Evolutionary conservation across 495 filamentous ascomycete genomes (phyloP).

Genomic region (Parathielavia appendiculata): DNA sequence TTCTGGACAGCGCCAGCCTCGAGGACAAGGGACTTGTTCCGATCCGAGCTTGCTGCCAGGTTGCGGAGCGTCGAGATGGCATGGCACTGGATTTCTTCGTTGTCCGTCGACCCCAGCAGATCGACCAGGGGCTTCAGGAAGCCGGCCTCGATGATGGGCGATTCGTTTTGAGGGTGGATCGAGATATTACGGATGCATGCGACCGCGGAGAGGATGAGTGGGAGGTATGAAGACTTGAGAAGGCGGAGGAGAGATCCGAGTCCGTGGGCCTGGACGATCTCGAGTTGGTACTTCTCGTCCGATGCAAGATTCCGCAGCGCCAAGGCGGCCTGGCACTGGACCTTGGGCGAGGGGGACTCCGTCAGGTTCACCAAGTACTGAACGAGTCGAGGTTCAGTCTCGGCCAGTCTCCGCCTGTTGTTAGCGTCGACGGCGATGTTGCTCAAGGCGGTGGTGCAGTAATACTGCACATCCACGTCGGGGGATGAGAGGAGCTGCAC

Average conservation of each 20-base stretch:
- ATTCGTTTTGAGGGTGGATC: slow-evolving; percentile 97
- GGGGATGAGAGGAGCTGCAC: slow-evolving; percentile 86
- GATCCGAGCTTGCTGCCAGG: slow-evolving; percentile 90
- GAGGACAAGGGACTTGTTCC: slow-evolving; percentile 92
- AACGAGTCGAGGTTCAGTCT: slow-evolving; percentile 82
- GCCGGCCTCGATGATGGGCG: slow-evolving; percentile 97
- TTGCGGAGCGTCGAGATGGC: slow-evolving; percentile 96
- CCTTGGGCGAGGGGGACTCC: slow-evolving; percentile 95
- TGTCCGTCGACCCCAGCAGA: slow-evolving; percentile 88
- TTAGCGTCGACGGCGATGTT: slow-evolving; percentile 94
- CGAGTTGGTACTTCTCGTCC: slow-evolving; percentile 97
- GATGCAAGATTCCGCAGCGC: slow-evolving; percentile 93
- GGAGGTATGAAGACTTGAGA: slow-evolving; percentile 89
- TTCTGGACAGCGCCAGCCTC: slow-evolving; percentile 97
- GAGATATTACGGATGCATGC: slow-evolving; percentile 98
- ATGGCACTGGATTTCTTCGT: slow-evolving; percentile 98
- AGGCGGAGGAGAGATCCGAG: slow-evolving; percentile 79
- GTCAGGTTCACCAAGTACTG: slow-evolving; percentile 92
- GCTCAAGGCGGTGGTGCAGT: slow-evolving; percentile 96
- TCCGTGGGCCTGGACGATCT: slow-evolving; percentile 86
- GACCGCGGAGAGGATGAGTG: slow-evolving; percentile 92
- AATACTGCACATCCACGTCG: slow-evolving; percentile 98
- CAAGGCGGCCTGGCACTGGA: slow-evolving; percentile 94
- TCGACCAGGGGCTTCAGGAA: slow-evolving; percentile 93
- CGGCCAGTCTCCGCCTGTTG: slow-evolving; percentile 84